Evolutionary conservation across 768 basidiomycete genomes (phyloP).

Genomic region (Phlebiopsis gigantea): DNA sequence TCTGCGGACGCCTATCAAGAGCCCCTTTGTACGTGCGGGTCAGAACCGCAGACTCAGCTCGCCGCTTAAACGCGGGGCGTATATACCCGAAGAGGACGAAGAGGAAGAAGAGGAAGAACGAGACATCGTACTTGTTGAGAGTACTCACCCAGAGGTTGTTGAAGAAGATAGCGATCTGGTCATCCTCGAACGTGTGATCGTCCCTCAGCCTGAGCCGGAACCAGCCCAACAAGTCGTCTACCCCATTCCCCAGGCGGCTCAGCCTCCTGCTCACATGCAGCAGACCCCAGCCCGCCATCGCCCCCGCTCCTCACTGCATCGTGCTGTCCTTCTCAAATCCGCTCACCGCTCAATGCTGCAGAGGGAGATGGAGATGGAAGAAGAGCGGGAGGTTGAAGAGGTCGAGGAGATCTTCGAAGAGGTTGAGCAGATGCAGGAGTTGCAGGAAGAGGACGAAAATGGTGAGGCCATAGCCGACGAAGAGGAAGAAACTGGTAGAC

Average conservation of each 20-base stretch:
- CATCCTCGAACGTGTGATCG: conserved; percentile 65
- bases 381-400: conserved; percentile 49
- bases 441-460: conserved; percentile 13
- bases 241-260: conserved; percentile 11
- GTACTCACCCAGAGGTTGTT: conserved; percentile 59
- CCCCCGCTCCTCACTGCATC: conserved; percentile 50
- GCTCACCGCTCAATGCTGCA: conserved; percentile 56
- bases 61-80: conserved; percentile 17
- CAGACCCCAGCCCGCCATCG: conserved; percentile 23
- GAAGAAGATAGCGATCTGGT: conserved; percentile 65
- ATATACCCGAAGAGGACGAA: conserved; percentile 35
- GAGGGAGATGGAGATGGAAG: conserved; percentile 45
- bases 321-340: conserved; percentile 64
- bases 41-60: conserved; percentile 15
- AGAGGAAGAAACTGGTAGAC: conserved; percentile 7
- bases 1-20: conserved; percentile 51
- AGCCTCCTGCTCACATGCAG: conserved; percentile 8
- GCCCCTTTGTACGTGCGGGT: conserved; percentile 18
- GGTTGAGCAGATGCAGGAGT: conserved; percentile 10
- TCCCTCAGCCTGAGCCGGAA: conserved; percentile 15
- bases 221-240: not conserved
- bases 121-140: conserved; percentile 54
- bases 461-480: conserved; percentile 18
- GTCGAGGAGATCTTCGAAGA: conserved; percentile 32
- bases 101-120: conserved; percentile 36